Base-by-base conservation (phyloP, 768 basidiomycete species). In the Cystobasidium onofrii region DNA sequence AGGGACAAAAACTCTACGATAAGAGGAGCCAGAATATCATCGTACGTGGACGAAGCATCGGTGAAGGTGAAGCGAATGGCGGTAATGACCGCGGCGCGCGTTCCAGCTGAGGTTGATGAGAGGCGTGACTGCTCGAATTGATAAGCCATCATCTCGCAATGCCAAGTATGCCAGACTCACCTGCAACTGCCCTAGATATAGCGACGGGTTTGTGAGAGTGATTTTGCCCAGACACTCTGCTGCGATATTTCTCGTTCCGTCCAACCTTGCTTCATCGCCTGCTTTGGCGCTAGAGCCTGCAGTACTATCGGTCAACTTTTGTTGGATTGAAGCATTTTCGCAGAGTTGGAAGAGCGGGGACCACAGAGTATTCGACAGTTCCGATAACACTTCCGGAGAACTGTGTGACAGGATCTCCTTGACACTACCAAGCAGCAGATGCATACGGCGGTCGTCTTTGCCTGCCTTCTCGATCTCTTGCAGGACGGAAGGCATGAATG, bases 381-480 rank as follows among this genome's bases (percentile, higher is more conserved):
- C 85, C 77, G 93, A 92, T 29, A 97, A 82, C 76, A 95, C 91
- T 0, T 86, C 87, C 73, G 88, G 86, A 9, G 90, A 89, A 74
- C 90, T 91, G 80, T 98, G 92, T 0, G 91, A 90, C 71, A 98
- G 92, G 60, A 95, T 91, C 90, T 92, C 95, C 81, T 96, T 96
- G 63, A 97, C 83, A 12, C 95, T 91, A 78, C 98, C 92, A 29
- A 99, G 84, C 12, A 92, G 88, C 27, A 97, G 83, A 36, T 98
- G 81, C 12, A 92, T 87, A 78, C 88, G 92, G 81, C 88, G 87
- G 12, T 86, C 84, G 79, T 92, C 88, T 13, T 83, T 85, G 81
- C 54, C 39, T 2, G 77, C 77, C 0, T 76, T 65, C 17, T 79
- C 78, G 74, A 83, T 80, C 76, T 91, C 85, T 77, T 88, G 88